Evolutionary conservation across 1,139 yeast species (phyloP).

Genomic region (Yamadazyma diospyri): DNA sequence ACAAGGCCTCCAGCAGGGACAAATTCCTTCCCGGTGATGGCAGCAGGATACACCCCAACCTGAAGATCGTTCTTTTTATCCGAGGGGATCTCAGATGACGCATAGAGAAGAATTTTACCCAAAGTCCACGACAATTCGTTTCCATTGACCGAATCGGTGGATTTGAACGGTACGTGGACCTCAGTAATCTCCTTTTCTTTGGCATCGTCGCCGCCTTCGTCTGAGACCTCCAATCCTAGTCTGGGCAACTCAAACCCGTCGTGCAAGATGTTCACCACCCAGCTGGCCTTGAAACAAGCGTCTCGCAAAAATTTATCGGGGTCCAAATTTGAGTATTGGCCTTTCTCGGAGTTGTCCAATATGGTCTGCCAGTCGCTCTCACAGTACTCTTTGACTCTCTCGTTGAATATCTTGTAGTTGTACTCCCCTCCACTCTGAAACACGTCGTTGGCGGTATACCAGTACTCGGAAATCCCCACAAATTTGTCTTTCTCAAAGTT

Average conservation of each 20-base stretch:
- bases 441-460: slow-evolving; percentile 83
- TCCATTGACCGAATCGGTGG: slow-evolving; percentile 57
- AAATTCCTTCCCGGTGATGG: slow-evolving; percentile 38
- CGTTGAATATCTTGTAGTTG: slow-evolving; percentile 57
- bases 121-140: slow-evolving; percentile 66
- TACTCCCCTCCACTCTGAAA: slow-evolving; percentile 77
- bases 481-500: slow-evolving; percentile 70
- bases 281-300: slow-evolving; percentile 79
- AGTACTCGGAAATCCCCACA: slow-evolving; percentile 77
- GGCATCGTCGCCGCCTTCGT: slow-evolving; percentile 17
- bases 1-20: slow-evolving; percentile 31
- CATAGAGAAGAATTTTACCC: slow-evolving; percentile 58
- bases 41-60: slow-evolving; percentile 56
- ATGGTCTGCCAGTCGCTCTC: slow-evolving; percentile 60
- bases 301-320: slow-evolving; percentile 49
- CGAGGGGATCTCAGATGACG: slow-evolving; percentile 48
- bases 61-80: slow-evolving; percentile 19
- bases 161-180: slow-evolving; percentile 54
- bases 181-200: slow-evolving; percentile 25
- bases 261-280: slow-evolving; percentile 74
- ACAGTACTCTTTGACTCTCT: slow-evolving; percentile 60
- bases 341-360: slow-evolving; percentile 45
- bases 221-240: slow-evolving; percentile 45
- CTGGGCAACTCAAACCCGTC: slow-evolving; percentile 78
- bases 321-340: slow-evolving; percentile 47